Conservation (phyloP, 306 rosid genomes). For the Crataegus laevigata region DNA sequence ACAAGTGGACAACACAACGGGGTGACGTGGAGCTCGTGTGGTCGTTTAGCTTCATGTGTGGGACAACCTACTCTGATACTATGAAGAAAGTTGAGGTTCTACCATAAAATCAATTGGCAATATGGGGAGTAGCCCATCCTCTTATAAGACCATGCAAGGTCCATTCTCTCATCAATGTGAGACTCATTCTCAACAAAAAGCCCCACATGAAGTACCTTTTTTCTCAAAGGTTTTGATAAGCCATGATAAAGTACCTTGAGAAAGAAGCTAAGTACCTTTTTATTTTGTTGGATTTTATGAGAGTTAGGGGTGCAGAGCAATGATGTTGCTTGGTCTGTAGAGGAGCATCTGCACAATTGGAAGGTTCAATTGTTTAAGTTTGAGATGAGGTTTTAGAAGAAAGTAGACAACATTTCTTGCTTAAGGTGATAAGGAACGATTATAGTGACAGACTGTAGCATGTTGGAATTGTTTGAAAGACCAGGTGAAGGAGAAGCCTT, state of each 20-base stretch:
- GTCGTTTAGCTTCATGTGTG: too few species aligned
- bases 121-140: too few species aligned
- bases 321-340: background rate
- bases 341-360: background rate
- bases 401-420: background rate
- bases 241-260: background rate
- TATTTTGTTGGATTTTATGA: background rate
- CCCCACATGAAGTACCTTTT: background rate
- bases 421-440: background rate
- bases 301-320: background rate
- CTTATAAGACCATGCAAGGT: too few species aligned
- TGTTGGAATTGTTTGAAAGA: background rate
- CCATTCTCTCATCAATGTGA: too few species aligned
- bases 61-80: too few species aligned
- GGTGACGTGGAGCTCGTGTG: too few species aligned
- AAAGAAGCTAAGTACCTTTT: background rate
- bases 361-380: background rate
- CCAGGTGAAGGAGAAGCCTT: background rate
- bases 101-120: too few species aligned
- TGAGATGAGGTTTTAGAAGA: background rate
- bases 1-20: too few species aligned
- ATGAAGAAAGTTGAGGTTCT: too few species aligned
- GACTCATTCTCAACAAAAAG: too few species aligned
- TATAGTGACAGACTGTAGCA: background rate
- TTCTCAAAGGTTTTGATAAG: background rate